These are phyloP conservation scores for Ophiostoma angusticollis DNA, from an alignment of 2,329 filamentous ascomycete genomes.

Conservation along the genomic window DNA sequence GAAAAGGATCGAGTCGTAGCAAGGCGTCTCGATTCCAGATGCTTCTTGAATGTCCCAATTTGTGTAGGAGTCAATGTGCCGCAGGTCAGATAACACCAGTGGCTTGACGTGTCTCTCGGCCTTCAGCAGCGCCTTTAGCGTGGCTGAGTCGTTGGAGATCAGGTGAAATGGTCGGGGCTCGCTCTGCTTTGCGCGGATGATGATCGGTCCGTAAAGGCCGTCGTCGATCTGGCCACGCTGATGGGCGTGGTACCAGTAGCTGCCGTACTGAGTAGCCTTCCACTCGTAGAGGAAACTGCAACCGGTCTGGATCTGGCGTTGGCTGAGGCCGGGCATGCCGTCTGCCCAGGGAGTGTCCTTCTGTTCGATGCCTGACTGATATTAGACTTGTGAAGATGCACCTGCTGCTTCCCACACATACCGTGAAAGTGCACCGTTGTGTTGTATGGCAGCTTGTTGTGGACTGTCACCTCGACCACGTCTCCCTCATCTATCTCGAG, in stretches of 20 bases:
- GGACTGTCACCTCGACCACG: slow-evolving; percentile 29
- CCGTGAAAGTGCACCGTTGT: slow-evolving; percentile 39
- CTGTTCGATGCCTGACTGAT: slow-evolving; percentile 41
- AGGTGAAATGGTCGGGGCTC: slow-evolving; percentile 33
- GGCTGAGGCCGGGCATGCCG: slow-evolving; percentile 44
- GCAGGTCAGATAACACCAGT: slow-evolving; percentile 43
- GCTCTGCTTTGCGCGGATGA: slow-evolving; percentile 28
- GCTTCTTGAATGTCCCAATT: slow-evolving; percentile 24
- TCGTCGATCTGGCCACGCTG: slow-evolving; percentile 43
- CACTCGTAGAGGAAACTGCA: slow-evolving; percentile 39
- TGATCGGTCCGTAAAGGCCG: slow-evolving; percentile 43
- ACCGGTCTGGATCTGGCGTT: slow-evolving; percentile 37
- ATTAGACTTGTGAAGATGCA: too few species aligned
- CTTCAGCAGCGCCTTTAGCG: slow-evolving; percentile 30
- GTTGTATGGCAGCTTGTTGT: slow-evolving; percentile 34
- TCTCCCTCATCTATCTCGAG: slow-evolving; percentile 42
- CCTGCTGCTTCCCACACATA: too few species aligned
- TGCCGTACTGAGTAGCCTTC: slow-evolving; percentile 42
- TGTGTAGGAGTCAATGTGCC: slow-evolving; percentile 34
- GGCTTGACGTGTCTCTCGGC: slow-evolving; percentile 36
- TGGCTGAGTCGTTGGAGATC: slow-evolving; percentile 28
- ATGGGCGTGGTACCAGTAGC: slow-evolving; percentile 51
- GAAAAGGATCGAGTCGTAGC: slow-evolving; percentile 47
- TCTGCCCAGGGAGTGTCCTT: slow-evolving; percentile 45
- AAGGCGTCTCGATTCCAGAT: slow-evolving; percentile 36